phyloP scores from a whole-genome alignment of 352 stramenopile species.

The Pythium folliculosum region DNA sequence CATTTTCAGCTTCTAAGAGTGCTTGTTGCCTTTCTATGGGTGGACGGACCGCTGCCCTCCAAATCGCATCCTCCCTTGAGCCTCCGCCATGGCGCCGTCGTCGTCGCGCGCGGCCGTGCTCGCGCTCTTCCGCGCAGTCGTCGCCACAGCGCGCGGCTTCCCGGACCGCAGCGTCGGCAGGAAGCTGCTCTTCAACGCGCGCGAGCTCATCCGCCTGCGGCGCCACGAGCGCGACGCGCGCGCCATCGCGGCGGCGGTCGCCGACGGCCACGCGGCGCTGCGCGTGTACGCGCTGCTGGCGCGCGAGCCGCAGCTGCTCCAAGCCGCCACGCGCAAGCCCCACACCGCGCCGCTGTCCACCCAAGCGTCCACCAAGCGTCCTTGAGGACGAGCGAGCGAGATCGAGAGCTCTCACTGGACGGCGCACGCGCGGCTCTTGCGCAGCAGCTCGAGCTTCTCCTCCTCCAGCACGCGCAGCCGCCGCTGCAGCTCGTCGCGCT shows the following conservation, averaged over 20 bases:
- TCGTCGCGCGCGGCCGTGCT: conserved; percentile 41
- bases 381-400: too few species aligned
- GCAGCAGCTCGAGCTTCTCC: conserved; percentile 56
- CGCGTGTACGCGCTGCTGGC: conserved; percentile 61
- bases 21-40: too few species aligned
- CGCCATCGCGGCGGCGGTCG: conserved; percentile 44
- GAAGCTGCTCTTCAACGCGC: conserved; percentile 79
- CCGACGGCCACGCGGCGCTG: conserved; percentile 59
- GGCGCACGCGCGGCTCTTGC: conserved; percentile 54
- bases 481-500: conserved; percentile 59
- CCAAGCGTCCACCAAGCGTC: too few species aligned
- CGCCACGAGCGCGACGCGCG: conserved; percentile 43
- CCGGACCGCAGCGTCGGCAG: conserved; percentile 59
- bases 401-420: conserved; percentile 58
- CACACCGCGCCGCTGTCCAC: neutral
- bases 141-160: conserved; percentile 54
- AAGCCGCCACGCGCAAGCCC: conserved; percentile 62
- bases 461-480: conserved; percentile 52
- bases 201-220: conserved; percentile 66
- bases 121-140: conserved; percentile 56
- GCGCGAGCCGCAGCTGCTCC: conserved; percentile 43
- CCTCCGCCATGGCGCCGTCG: neutral
- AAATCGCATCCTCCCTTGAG: too few species aligned
- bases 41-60: too few species aligned
- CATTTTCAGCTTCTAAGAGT: too few species aligned